phyloP scores from a whole-genome alignment of 345 rosid genomes.

The Rhodamnia argentea region DNA sequence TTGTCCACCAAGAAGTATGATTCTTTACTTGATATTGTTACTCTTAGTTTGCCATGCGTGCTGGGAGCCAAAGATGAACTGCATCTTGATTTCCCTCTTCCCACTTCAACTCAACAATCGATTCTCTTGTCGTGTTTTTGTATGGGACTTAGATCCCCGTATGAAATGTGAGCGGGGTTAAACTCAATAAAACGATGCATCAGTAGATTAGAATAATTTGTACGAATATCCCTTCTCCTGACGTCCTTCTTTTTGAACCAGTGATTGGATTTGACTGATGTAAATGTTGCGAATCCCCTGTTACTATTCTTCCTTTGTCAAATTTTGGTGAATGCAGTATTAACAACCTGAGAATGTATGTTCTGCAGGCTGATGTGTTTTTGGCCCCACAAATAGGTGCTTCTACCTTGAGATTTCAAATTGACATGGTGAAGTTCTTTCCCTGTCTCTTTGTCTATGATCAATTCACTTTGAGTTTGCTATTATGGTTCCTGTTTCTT shows the following conservation, averaged over 20 bases:
- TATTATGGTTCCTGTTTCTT: neutral
- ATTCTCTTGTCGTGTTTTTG: neutral
- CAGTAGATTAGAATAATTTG: neutral
- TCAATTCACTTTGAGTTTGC: neutral
- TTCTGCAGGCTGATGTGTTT: constrained; percentile 46
- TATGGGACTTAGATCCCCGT: neutral
- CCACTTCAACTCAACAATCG: neutral
- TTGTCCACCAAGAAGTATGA: neutral
- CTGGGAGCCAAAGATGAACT: neutral
- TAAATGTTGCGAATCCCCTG: neutral
- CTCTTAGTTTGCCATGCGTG: neutral
- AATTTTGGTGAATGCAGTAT: neutral
- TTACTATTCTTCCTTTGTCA: neutral
- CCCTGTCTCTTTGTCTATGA: neutral
- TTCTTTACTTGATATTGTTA: neutral
- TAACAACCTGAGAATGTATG: neutral
- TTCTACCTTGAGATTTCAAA: constrained; percentile 17
- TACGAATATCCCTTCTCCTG: neutral
- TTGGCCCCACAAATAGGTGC: constrained; percentile 45
- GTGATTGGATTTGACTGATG: neutral
- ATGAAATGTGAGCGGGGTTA: neutral
- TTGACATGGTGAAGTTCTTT: constrained; percentile 30
- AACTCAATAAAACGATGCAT: neutral
- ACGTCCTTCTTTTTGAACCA: neutral
- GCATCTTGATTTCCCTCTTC: neutral